A percentile compares a stretch with the other conserved stretches of the same genome.
Conservation (phyloP, 768 basidiomycete species). For the Favolaschia claudopus region DNA sequence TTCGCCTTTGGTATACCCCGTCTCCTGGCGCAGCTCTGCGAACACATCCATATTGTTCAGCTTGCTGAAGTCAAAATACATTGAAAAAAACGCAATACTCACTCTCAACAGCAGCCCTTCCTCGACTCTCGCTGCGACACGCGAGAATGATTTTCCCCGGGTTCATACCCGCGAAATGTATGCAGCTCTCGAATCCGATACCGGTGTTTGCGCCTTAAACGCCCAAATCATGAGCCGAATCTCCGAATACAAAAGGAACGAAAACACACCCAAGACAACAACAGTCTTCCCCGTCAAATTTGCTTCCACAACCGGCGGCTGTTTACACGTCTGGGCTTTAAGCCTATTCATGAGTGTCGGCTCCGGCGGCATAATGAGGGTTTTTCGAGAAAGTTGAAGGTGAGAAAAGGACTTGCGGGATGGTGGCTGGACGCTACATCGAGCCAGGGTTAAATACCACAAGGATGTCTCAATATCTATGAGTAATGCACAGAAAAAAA, state of each 20-base stretch:
- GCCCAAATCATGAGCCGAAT: no score
- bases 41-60: not conserved
- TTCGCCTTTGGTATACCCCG: conserved; percentile 31
- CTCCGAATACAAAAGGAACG: no score
- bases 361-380: no score
- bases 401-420: no score
- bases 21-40: conserved; percentile 29
- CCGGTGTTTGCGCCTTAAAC: conserved; percentile 30
- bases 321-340: not conserved
- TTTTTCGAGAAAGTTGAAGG: no score
- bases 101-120: conserved; percentile 31
- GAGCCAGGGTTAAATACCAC: no score
- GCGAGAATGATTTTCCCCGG: conserved; percentile 35
- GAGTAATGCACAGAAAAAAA: no score
- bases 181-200: conserved; percentile 38
- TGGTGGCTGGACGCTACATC: no score
- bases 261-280: conserved; percentile 17
- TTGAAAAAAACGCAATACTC: not conserved
- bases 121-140: conserved; percentile 37
- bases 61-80: not conserved
- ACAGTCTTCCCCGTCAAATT: conserved; percentile 39
- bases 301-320: conserved; percentile 19
- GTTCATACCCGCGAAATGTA: conserved; percentile 40
- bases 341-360: not conserved
- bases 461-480: no score